These are phyloP conservation scores for Globisporangium splendens DNA, from an alignment of 352 stramenopile species.

Conservation along the genomic window DNA sequence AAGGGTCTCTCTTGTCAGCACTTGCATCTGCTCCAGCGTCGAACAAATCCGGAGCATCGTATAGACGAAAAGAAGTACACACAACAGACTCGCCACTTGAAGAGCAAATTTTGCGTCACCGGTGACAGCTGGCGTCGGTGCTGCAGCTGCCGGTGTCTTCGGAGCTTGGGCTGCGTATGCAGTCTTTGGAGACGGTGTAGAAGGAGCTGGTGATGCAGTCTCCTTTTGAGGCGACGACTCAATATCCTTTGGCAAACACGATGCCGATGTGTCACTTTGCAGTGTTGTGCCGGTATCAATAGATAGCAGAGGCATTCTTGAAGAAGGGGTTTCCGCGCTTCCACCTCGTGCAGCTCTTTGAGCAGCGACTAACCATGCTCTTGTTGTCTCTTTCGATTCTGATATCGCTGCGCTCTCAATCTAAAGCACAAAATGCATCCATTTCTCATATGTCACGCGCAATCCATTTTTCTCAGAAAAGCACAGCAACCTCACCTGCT, in stretches of 20 bases:
- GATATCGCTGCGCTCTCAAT: conserved; percentile 79
- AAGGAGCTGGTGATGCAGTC: neutral
- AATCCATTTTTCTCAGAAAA: neutral
- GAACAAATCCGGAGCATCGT: conserved; percentile 58
- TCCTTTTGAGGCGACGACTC: neutral
- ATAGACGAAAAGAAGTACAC: conserved; percentile 66
- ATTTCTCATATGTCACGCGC: neutral
- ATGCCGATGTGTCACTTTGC: neutral
- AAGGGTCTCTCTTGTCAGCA: conserved; percentile 49
- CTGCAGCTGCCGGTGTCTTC: neutral
- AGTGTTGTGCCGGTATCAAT: neutral
- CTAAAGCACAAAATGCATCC: conserved; percentile 19
- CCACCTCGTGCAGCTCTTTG: conserved; percentile 14
- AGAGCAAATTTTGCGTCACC: conserved; percentile 18
- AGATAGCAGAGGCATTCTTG: neutral
- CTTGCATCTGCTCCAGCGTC: conserved; percentile 58
- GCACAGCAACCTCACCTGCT: conserved; percentile 45
- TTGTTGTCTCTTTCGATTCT: conserved; percentile 58
- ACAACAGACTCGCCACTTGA: conserved; percentile 43
- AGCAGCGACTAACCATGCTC: conserved; percentile 49
- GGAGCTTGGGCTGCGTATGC: neutral
- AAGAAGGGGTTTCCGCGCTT: neutral
- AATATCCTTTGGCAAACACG: neutral
- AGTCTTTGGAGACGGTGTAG: neutral
- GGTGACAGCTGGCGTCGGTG: too few species aligned